Evolutionary conservation across 768 basidiomycete species (phyloP), one percentile per base, ranked within the genome.

Genomic region (Termitomyces sp.): DNA sequence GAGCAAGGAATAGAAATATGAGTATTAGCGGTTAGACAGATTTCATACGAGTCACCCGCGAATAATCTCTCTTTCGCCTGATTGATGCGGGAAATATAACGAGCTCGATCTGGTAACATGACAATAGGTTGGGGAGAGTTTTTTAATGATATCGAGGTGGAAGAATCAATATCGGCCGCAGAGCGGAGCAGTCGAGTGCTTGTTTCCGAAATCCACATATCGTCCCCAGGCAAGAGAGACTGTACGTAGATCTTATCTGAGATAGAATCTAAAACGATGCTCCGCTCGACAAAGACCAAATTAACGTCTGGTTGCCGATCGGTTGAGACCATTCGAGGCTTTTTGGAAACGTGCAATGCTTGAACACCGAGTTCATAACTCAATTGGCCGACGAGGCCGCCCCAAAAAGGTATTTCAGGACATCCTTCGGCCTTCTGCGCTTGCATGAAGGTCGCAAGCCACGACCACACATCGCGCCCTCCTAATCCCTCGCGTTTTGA

Each of bases 41-140:
- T 80, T 69, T 98, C 95, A 71, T 98, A 98, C 2, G 92, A 92
- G 67, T 97, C 90, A 3, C 95, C 95, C 31, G 86, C 78, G 58
- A 79, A 87, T 39, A 97, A 82, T 59, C 81, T 78, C 55, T 90
- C 85, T 66, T 92, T 85, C 13, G 91, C 89, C 54, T 75, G 66
- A 20, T 81, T 73, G 62, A 97, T 93, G 18, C 81, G 81, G 28
- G 80, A 70, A 31, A 87, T 81, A 71, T 98, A 97, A 2, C 68
- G 64, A 1, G 70, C 69, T 65, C 80, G 79, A 62, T 84, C 77
- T 0, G 90, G 88, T 41, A 86, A 67, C n/a, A 65, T 70, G 48
- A 88, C 71, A 10, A 60, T 58, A 24, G 72, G 62, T 42, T 37
- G 53, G 18, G 56, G 20, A 22, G 57, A 46, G 8, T 50, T 18